A percentile compares a stretch with the other conserved stretches of the same genome.
phyloP scores from a whole-genome alignment of 2,329 filamentous ascomycete species.

The Orbilia oligospora region DNA sequence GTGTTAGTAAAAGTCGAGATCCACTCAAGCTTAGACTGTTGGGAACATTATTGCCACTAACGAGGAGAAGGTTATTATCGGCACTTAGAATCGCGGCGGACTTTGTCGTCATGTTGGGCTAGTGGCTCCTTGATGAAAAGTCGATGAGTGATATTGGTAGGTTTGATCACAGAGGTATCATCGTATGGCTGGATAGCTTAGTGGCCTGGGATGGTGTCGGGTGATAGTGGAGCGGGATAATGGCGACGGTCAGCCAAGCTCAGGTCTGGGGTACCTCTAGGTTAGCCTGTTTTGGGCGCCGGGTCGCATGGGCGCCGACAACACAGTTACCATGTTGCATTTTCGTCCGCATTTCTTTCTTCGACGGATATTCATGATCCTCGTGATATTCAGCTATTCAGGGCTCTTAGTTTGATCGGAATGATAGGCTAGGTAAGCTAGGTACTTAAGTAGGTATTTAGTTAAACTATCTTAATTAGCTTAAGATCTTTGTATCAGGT shows the following conservation, averaged over 20 bases:
- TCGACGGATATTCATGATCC: no score
- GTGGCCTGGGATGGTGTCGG: conserved; percentile 6
- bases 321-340: conserved; percentile 29
- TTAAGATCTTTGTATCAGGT: no score
- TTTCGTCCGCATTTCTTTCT: not conserved
- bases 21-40: conserved; percentile 1
- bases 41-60: conserved; percentile 10
- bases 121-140: not conserved
- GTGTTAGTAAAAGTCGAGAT: not conserved
- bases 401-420: no score
- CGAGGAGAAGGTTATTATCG: conserved; percentile 52
- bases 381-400: no score
- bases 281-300: conserved; percentile 11
- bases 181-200: conserved; percentile 12
- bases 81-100: conserved; percentile 35
- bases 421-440: no score
- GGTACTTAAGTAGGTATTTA: no score
- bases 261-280: conserved; percentile 18
- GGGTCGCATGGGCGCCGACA: conserved; percentile 17
- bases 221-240: conserved; percentile 20
- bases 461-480: no score
- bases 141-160: conserved; percentile 6
- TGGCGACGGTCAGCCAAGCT: conserved; percentile 29
- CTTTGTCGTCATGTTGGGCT: conserved; percentile 44
- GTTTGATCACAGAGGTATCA: conserved; percentile 43